phyloP scores from a whole-genome alignment of 306 rosid species.

The Fragaria iinumae region DNA sequence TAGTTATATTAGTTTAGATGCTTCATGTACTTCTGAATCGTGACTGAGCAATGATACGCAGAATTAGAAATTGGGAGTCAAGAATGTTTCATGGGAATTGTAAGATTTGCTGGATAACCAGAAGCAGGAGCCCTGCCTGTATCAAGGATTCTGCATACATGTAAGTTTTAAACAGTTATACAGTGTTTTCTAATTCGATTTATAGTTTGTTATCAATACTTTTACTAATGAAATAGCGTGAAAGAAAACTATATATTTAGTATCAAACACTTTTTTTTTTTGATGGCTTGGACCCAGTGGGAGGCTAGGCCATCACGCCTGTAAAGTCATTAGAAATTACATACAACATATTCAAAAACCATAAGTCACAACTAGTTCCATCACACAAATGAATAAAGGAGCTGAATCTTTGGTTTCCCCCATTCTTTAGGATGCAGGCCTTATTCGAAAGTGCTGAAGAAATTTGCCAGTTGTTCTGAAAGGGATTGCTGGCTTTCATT shows the following conservation, averaged over 20 bases:
- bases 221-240: not conserved
- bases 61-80: not conserved
- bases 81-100: not conserved
- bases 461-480: conserved; percentile 48
- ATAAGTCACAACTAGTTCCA: not conserved
- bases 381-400: not conserved
- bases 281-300: not conserved
- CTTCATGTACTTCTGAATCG: not conserved
- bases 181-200: not conserved
- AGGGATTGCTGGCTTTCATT: conserved; percentile 42
- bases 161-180: not conserved
- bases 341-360: not conserved
- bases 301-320: not conserved
- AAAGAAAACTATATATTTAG: not conserved
- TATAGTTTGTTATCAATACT: not conserved
- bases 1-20: not conserved
- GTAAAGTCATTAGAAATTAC: not conserved
- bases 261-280: not conserved
- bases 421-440: not conserved
- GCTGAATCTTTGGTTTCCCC: not conserved
- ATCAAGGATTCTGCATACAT: conserved; percentile 1
- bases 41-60: not conserved
- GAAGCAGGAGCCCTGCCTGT: not conserved
- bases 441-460: conserved; percentile 25
- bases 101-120: not conserved